A percentile compares a stretch with the other conserved stretches of the same genome.
Conservation (phyloP, 2,329 filamentous ascomycete genomes). For the Bipolaris zeicola region DNA sequence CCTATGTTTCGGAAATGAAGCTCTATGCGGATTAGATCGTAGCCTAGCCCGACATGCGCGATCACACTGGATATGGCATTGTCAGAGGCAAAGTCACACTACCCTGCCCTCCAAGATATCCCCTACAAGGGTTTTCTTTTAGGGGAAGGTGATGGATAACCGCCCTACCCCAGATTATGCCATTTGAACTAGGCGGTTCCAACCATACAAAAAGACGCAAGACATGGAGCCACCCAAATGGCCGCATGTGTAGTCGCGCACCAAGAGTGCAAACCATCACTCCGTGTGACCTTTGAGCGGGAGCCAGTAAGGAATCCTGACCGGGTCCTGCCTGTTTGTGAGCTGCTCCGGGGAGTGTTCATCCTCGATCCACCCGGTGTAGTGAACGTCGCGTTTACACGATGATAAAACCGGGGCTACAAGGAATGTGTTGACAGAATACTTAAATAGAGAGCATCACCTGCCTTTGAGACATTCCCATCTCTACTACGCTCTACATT, state of each 20-base stretch:
- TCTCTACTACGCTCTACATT: conserved; percentile 11
- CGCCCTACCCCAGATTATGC: conserved; percentile 15
- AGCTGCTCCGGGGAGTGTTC: conserved; percentile 2
- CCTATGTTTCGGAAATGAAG: not conserved
- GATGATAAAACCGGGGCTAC: conserved; percentile 13
- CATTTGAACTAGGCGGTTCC: conserved; percentile 8
- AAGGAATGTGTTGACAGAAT: conserved; percentile 1
- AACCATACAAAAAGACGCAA: conserved; percentile 2
- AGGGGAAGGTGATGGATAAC: not conserved
- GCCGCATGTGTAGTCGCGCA: conserved; percentile 13
- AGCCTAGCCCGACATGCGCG: not conserved
- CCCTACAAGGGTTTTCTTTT: not conserved
- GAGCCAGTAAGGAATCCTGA: conserved; percentile 19
- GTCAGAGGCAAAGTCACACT: not conserved
- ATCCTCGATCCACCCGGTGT: conserved; percentile 19
- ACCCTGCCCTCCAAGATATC: not conserved
- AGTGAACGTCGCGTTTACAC: not conserved
- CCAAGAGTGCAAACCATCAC: conserved; percentile 11
- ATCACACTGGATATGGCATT: not conserved
- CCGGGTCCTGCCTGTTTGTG: conserved; percentile 14
- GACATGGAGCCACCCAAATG: conserved; percentile 15
- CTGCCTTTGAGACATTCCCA: conserved; percentile 6
- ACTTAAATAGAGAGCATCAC: conserved; percentile 17
- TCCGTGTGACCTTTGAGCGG: conserved; percentile 29
- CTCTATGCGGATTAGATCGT: not conserved